These are phyloP conservation scores for Fraxinus nigra DNA, from an alignment of 305 asterid species.

Conservation along the genomic window DNA sequence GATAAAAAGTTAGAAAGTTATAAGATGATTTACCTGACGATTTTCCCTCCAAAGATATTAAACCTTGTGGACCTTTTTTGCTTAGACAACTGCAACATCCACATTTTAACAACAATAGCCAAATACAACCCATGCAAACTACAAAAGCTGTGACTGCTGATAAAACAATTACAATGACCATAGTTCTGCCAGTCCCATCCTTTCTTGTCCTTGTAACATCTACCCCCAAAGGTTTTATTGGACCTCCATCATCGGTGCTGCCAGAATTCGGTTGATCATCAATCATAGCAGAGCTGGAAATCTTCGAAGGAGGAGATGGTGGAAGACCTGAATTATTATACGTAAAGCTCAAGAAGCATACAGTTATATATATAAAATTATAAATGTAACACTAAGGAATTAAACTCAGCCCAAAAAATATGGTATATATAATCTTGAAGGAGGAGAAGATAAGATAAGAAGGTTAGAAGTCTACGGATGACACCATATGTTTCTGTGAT, in stretches of 20 bases:
- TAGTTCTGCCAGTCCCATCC: slow-evolving; percentile 39
- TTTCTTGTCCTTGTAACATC: slow-evolving; percentile 56
- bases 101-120: slow-evolving; percentile 52
- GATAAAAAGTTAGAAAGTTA: neutral
- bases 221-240: slow-evolving; percentile 80
- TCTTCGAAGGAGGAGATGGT: slow-evolving; percentile 77
- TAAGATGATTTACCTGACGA: slow-evolving; percentile 46
- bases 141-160: slow-evolving; percentile 70
- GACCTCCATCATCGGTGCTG: slow-evolving; percentile 36
- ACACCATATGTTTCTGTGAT: neutral
- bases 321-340: slow-evolving; percentile 66
- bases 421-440: neutral
- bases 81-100: slow-evolving; percentile 26
- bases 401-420: neutral
- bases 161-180: slow-evolving; percentile 50
- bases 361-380: slow-evolving; percentile 1
- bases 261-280: slow-evolving; percentile 48
- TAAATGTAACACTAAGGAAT: neutral
- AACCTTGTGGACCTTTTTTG: slow-evolving; percentile 32
- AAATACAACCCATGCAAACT: slow-evolving; percentile 52
- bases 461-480: neutral
- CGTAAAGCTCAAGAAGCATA: slow-evolving; percentile 21
- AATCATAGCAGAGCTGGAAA: slow-evolving; percentile 46
- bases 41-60: slow-evolving; percentile 41
- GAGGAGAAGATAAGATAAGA: neutral